phyloP scores from a whole-genome alignment of 495 filamentous ascomycete genomes.

The Podospora tetraspora region DNA sequence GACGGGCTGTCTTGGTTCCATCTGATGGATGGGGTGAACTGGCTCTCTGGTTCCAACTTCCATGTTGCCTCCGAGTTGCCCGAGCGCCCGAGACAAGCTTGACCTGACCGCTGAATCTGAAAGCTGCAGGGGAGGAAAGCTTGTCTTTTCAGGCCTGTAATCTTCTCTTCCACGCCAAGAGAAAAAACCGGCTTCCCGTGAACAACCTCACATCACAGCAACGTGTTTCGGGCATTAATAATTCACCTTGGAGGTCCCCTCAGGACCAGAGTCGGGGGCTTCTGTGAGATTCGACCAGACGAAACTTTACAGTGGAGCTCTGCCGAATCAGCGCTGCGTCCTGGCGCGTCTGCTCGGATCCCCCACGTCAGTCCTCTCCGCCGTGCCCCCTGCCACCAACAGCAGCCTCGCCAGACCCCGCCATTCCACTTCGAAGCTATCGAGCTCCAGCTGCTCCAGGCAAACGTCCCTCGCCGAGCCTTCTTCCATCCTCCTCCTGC shows the following conservation, averaged over 20 bases:
- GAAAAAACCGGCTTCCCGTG: too few relatives aligned
- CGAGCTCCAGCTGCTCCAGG: constrained; percentile 6
- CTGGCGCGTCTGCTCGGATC: not conserved
- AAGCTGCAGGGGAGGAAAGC: too few relatives aligned
- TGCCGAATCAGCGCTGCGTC: not conserved
- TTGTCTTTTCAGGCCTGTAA: not conserved
- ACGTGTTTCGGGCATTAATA: not conserved
- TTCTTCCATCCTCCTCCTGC: not conserved
- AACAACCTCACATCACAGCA: too few relatives aligned
- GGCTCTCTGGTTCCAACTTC: too few relatives aligned
- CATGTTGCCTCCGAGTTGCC: too few relatives aligned
- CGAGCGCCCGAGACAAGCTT: too few relatives aligned
- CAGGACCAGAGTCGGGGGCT: not conserved
- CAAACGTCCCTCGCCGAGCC: constrained; percentile 1
- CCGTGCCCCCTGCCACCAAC: not conserved
- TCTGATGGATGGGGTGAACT: too few relatives aligned
- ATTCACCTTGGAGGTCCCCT: not conserved
- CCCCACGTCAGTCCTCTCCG: not conserved
- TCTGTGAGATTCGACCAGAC: constrained; percentile 1
- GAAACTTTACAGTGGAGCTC: not conserved
- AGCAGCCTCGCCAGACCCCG: constrained; percentile 14
- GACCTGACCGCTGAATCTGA: too few relatives aligned
- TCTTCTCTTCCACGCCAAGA: too few relatives aligned
- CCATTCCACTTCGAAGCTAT: constrained; percentile 12
- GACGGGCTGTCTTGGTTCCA: too few relatives aligned